A percentile compares a stretch with the other conserved stretches of the same genome.
Evolutionary conservation across 345 rosid species (phyloP).

Genomic region (Angophora floribunda): DNA sequence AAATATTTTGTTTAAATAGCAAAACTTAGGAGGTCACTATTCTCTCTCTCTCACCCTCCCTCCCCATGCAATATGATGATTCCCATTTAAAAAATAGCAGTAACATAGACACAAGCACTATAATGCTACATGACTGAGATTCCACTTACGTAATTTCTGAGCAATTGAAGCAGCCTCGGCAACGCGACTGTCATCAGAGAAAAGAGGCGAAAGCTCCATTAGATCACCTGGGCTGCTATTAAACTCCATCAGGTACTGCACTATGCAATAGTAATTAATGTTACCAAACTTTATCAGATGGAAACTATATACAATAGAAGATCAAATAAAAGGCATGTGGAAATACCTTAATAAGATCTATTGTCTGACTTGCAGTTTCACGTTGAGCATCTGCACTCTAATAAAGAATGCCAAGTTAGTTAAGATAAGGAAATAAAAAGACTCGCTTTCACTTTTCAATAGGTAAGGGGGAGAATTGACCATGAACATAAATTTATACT

Average conservation of each 20-base stretch:
- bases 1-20: too few relatives aligned
- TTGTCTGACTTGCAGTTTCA: slow-evolving; percentile 96
- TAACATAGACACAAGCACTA: background rate
- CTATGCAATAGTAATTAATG: background rate
- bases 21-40: too few relatives aligned
- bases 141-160: slow-evolving; percentile 80
- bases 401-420: slow-evolving; percentile 2
- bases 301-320: background rate
- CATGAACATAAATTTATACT: background rate
- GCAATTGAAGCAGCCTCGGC: slow-evolving; percentile 99
- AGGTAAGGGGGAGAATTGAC: background rate
- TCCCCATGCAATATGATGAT: too few relatives aligned
- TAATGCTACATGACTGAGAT: background rate
- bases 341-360: slow-evolving; percentile 91
- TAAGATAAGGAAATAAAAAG: background rate
- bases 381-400: slow-evolving; percentile 99
- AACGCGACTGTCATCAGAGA: slow-evolving; percentile 98
- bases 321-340: slow-evolving; percentile 1
- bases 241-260: slow-evolving; percentile 98
- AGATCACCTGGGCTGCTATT: slow-evolving; percentile 97
- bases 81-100: too few relatives aligned
- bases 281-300: background rate
- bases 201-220: slow-evolving; percentile 96
- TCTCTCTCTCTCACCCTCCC: too few relatives aligned
- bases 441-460: background rate